Conservation (phyloP, 805 yeast genomes). For the Kodamaea lidongshanica region DNA sequence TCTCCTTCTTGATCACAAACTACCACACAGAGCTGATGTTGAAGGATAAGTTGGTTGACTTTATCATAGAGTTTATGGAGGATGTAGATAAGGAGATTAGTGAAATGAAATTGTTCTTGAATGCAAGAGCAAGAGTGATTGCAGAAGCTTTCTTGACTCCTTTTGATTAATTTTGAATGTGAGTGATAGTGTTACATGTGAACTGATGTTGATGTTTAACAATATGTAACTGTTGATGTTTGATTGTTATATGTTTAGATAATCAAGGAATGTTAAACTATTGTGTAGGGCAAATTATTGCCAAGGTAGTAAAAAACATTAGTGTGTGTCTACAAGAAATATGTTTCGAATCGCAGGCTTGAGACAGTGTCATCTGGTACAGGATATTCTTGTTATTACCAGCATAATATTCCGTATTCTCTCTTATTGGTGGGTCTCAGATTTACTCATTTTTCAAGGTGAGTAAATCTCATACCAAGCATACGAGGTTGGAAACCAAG, state of each 20-base stretch:
- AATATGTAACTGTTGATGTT: background rate
- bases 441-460: too few species aligned
- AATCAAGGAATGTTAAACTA: too few species aligned
- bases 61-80: conserved; percentile 97
- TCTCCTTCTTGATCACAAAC: conserved; percentile 88
- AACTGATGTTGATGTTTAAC: background rate
- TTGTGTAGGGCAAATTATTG: too few species aligned
- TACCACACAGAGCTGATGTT: conserved; percentile 94
- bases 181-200: background rate
- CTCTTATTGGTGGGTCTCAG: too few species aligned
- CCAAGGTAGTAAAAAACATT: too few species aligned
- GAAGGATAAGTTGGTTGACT: conserved; percentile 91
- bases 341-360: too few species aligned
- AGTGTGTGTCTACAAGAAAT: too few species aligned
- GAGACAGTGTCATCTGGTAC: too few species aligned
- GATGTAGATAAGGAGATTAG: conserved; percentile 98
- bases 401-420: too few species aligned
- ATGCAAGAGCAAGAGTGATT: conserved; percentile 95
- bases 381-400: too few species aligned
- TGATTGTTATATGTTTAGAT: background rate
- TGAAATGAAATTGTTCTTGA: conserved; percentile 94
- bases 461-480: too few species aligned
- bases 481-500: too few species aligned
- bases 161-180: conserved; percentile 49
- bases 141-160: conserved; percentile 94